phyloP scores from a whole-genome alignment of 371 early-diverging fungal species.

The Lichtheimia ornata region DNA sequence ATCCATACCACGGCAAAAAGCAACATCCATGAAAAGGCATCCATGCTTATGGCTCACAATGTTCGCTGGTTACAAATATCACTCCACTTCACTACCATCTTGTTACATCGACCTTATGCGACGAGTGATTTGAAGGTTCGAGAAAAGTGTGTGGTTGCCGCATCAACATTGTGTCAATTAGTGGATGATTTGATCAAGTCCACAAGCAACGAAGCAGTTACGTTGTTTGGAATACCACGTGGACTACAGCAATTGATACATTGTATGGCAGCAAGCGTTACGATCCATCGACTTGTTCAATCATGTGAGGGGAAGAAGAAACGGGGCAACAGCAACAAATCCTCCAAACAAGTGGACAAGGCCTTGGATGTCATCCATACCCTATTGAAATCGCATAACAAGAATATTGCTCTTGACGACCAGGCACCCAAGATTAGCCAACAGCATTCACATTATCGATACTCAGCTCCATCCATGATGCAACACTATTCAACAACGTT shows the following conservation, averaged over 20 bases:
- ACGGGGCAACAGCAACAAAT: too few species aligned
- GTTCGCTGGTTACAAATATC: constrained; percentile 9
- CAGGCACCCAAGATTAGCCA: not conserved
- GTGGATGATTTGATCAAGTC: too few species aligned
- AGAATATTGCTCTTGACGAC: not conserved
- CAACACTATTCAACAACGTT: not conserved
- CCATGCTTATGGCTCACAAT: not conserved
- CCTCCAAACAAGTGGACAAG: not conserved
- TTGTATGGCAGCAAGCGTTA: constrained; percentile 38
- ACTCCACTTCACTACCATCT: constrained; percentile 16
- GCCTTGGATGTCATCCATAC: not conserved
- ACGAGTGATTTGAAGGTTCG: constrained; percentile 3
- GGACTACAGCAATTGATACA: constrained; percentile 40
- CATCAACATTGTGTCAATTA: not conserved
- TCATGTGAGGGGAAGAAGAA: not conserved
- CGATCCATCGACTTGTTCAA: constrained; percentile 19
- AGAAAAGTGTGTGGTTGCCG: constrained; percentile 24
- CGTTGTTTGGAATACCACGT: constrained; percentile 4
- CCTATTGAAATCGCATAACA: not conserved
- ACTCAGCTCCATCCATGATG: not conserved
- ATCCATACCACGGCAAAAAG: not conserved
- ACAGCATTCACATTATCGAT: not conserved
- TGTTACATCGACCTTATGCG: constrained; percentile 12
- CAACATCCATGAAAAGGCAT: not conserved
- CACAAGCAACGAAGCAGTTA: too few species aligned